phyloP scores from a whole-genome alignment of 768 basidiomycete genomes.

The Suillus clintonianus region DNA sequence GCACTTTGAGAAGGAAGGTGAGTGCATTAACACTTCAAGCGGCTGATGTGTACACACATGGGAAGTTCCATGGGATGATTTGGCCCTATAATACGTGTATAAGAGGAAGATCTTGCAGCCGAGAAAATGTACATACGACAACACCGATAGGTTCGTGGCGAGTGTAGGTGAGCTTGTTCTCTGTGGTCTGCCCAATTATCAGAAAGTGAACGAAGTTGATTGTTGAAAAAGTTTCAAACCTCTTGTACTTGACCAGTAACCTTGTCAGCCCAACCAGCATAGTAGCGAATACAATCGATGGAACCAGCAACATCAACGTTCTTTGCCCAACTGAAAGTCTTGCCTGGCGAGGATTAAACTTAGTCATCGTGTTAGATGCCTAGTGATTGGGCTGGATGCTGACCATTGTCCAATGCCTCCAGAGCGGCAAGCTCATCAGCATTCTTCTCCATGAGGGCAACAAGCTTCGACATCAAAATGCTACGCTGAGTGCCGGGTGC shows the following conservation, averaged over 20 bases:
- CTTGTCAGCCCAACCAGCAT: conserved; percentile 92
- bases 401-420: conserved; percentile 71
- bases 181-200: conserved; percentile 26
- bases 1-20: conserved; percentile 20
- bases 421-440: conserved; percentile 68
- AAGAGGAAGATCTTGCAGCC: not conserved
- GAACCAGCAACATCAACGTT: conserved; percentile 49
- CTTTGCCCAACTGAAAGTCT: conserved; percentile 54
- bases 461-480: conserved; percentile 61
- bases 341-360: conserved; percentile 38
- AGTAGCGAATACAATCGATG: conserved; percentile 68
- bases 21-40: not conserved
- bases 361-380: not conserved
- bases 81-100: conserved; percentile 31
- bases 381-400: not conserved
- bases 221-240: conserved; percentile 8
- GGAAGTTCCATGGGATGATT: conserved; percentile 76
- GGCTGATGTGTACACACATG: conserved; percentile 16
- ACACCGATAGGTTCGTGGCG: conserved; percentile 68
- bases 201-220: not conserved
- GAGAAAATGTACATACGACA: conserved; percentile 28
- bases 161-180: conserved; percentile 62
- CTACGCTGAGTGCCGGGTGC: conserved; percentile 53
- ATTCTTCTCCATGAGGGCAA: conserved; percentile 62
- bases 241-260: conserved; percentile 75